Conservation (phyloP, 495 filamentous ascomycete genomes). For the Xylaria longipes region DNA sequence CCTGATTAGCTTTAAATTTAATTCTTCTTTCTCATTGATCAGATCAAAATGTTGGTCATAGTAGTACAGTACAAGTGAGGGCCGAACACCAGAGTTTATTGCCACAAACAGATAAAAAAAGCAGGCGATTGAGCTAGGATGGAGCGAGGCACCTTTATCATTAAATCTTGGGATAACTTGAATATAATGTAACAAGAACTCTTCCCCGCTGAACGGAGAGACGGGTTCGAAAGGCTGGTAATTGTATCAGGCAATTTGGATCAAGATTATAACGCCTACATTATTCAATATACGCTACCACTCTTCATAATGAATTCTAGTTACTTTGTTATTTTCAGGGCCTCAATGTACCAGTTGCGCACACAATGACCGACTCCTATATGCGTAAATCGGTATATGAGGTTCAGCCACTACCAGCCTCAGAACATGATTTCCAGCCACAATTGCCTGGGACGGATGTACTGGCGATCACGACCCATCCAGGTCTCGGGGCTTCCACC, state of each 20-base stretch:
- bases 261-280: no score
- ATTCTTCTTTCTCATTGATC: neutral
- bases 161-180: no score
- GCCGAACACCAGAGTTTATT: no score
- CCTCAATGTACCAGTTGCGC: no score
- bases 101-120: neutral
- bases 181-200: no score
- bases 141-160: neutral
- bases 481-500: neutral
- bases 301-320: no score
- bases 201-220: neutral
- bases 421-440: neutral
- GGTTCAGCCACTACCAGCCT: neutral
- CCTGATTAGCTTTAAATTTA: neutral
- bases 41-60: neutral
- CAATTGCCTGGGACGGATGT: neutral
- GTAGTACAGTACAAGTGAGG: neutral
- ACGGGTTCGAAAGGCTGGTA: neutral
- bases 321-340: no score
- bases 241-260: no score
- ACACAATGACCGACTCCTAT: no score
- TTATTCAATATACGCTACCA: no score
- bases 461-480: slow-evolving; percentile 14
- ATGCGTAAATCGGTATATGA: no score
- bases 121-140: neutral